Evolutionary conservation across 768 basidiomycete genomes (phyloP).

Genomic region (Gymnopilus dilepis): DNA sequence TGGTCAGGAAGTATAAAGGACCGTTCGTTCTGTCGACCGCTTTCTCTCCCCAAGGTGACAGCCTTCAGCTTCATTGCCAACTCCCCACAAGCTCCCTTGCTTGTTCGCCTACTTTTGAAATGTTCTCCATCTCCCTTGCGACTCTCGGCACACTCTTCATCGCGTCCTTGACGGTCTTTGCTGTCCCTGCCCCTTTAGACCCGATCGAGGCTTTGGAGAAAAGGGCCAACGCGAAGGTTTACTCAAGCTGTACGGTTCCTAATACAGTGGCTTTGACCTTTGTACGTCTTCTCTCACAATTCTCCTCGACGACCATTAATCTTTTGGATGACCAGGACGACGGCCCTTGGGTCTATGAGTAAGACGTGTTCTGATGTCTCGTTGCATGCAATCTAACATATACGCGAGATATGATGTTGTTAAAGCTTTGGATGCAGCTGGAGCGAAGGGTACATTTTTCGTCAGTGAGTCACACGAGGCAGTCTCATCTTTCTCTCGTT

Average conservation of each 20-base stretch:
- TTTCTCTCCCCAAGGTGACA: neutral
- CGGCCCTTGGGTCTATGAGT: conserved; percentile 39
- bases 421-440: conserved; percentile 36
- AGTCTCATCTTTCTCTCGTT: neutral
- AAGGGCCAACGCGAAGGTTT: conserved; percentile 31
- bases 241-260: conserved; percentile 36
- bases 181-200: conserved; percentile 1
- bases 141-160: conserved; percentile 10
- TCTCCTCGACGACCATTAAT: neutral
- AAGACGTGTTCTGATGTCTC: neutral
- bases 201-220: conserved; percentile 19
- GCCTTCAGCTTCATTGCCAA: neutral
- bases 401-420: conserved; percentile 34
- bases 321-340: conserved; percentile 33
- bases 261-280: conserved; percentile 33
- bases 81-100: neutral
- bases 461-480: conserved; percentile 34
- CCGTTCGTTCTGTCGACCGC: neutral
- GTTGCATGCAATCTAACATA: neutral
- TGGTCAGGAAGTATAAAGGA: neutral
- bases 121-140: neutral
- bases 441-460: conserved; percentile 49
- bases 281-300: conserved; percentile 15
- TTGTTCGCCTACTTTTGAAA: neutral
- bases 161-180: conserved; percentile 10